A percentile compares a stretch with the other conserved stretches of the same genome.
These are phyloP conservation scores for Phlebiopsis flavidoalba DNA, from an alignment of 768 basidiomycete genomes.

Conservation along the genomic window DNA sequence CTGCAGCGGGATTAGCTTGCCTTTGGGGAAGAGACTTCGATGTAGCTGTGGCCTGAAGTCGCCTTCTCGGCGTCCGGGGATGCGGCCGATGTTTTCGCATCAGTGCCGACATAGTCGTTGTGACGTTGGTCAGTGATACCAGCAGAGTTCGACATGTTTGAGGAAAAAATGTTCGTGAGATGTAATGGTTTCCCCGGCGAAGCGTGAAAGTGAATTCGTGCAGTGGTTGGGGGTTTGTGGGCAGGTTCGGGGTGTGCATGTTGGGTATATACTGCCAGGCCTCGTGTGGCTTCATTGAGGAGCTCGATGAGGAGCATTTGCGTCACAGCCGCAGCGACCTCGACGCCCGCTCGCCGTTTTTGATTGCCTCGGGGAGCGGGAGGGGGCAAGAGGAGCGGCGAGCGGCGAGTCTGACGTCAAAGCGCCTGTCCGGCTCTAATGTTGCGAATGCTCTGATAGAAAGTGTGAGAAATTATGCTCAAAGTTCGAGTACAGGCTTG, in stretches of 20 bases:
- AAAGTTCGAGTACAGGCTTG: neutral
- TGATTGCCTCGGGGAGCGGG: neutral
- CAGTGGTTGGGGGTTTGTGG: neutral
- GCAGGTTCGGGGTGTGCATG: neutral
- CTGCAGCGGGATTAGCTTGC: slow-evolving; percentile 3
- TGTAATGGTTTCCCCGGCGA: too few relatives aligned
- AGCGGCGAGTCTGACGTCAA: neutral
- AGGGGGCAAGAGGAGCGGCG: neutral
- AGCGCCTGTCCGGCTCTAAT: neutral
- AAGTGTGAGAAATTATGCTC: neutral
- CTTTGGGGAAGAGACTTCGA: slow-evolving; percentile 20
- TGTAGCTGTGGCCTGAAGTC: slow-evolving; percentile 21
- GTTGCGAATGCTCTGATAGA: neutral
- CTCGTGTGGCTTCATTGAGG: slow-evolving; percentile 4
- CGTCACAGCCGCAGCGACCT: neutral
- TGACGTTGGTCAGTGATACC: slow-evolving; percentile 19
- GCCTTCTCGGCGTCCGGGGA: slow-evolving; percentile 21
- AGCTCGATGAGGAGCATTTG: slow-evolving; percentile 2
- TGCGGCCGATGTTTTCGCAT: slow-evolving; percentile 19
- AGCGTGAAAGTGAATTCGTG: neutral
- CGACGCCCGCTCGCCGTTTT: neutral
- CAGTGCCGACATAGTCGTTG: slow-evolving; percentile 25
- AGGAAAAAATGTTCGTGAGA: neutral
- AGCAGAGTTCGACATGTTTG: slow-evolving; percentile 2
- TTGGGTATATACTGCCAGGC: neutral